A percentile compares a stretch with the other conserved stretches of the same genome.
phyloP scores from a whole-genome alignment of 495 filamentous ascomycete species.

The Penicillium desertorum region DNA sequence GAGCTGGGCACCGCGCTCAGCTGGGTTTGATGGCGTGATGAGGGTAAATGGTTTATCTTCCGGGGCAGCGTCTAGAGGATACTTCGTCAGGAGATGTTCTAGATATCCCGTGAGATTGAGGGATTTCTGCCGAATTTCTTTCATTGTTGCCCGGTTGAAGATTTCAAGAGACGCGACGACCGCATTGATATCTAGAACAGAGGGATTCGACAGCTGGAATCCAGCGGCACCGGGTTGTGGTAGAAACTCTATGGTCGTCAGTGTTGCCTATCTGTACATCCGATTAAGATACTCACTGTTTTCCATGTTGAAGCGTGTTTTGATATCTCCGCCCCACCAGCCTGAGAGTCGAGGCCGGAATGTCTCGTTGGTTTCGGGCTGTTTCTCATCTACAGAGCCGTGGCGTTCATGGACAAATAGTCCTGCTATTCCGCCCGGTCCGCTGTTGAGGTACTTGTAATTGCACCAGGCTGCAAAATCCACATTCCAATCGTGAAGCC shows the following conservation, averaged over 20 bases:
- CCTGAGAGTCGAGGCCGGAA: slow-evolving; percentile 67
- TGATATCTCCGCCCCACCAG: slow-evolving; percentile 87
- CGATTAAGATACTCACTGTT: slow-evolving; percentile 47
- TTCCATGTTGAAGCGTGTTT: slow-evolving; percentile 74
- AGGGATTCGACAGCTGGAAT: slow-evolving; percentile 63
- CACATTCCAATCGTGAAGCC: slow-evolving; percentile 88
- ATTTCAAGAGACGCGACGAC: slow-evolving; percentile 76
- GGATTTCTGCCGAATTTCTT: slow-evolving; percentile 69
- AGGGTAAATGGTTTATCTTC: slow-evolving; percentile 60
- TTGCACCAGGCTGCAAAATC: slow-evolving; percentile 97
- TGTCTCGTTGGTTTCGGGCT: slow-evolving; percentile 31
- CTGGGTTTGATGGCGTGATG: slow-evolving; percentile 74
- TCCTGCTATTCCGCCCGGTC: slow-evolving; percentile 83
- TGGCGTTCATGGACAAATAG: slow-evolving; percentile 84
- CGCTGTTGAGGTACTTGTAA: slow-evolving; percentile 95
- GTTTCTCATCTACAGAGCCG: slow-evolving; percentile 49
- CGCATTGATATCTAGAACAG: slow-evolving; percentile 59
- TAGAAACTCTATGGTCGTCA: slow-evolving; percentile 54
- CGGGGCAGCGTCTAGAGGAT: slow-evolving; percentile 36
- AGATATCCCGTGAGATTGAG: slow-evolving; percentile 76
- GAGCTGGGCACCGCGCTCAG: slow-evolving; percentile 80
- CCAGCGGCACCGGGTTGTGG: slow-evolving; percentile 66
- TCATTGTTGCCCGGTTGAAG: slow-evolving; percentile 72
- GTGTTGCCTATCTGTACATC: not conserved
- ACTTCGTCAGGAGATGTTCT: slow-evolving; percentile 61